Evolutionary conservation across 1,139 yeast genomes (phyloP).

Genomic region (Geotrichum bryndzae): DNA sequence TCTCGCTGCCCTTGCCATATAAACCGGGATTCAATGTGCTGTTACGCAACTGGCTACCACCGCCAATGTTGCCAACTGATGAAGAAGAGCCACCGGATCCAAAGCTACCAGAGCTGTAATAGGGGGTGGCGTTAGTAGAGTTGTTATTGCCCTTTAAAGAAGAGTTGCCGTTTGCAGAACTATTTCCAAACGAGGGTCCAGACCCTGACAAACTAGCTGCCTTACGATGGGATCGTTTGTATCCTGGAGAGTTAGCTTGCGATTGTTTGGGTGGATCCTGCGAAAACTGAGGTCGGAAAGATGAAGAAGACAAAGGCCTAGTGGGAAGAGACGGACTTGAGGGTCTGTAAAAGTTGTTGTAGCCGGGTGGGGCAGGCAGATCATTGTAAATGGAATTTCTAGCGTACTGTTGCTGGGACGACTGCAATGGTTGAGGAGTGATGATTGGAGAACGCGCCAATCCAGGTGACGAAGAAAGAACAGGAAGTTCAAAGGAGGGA

Average conservation of each 20-base stretch:
- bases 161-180: neutral
- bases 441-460: constrained; percentile 5
- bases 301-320: constrained; percentile 27
- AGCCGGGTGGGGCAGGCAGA: constrained; percentile 10
- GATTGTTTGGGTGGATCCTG: neutral
- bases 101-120: constrained; percentile 12
- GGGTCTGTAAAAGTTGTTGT: constrained; percentile 18
- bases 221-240: constrained; percentile 29
- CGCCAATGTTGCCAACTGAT: neutral
- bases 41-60: constrained; percentile 8
- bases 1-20: constrained; percentile 16
- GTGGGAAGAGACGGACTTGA: constrained; percentile 27
- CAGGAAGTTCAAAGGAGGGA: constrained; percentile 3
- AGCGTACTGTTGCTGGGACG: constrained; percentile 1
- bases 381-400: constrained; percentile 7
- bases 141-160: neutral
- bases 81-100: neutral
- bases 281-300: constrained; percentile 19
- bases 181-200: neutral
- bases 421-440: constrained; percentile 3
- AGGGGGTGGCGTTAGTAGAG: neutral
- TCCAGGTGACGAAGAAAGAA: constrained; percentile 11
- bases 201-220: constrained; percentile 28
- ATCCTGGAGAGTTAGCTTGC: constrained; percentile 12
- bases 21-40: neutral